Base-by-base conservation (phyloP, 2,329 filamentous ascomycete species). In the Acrocalymma vagum region DNA sequence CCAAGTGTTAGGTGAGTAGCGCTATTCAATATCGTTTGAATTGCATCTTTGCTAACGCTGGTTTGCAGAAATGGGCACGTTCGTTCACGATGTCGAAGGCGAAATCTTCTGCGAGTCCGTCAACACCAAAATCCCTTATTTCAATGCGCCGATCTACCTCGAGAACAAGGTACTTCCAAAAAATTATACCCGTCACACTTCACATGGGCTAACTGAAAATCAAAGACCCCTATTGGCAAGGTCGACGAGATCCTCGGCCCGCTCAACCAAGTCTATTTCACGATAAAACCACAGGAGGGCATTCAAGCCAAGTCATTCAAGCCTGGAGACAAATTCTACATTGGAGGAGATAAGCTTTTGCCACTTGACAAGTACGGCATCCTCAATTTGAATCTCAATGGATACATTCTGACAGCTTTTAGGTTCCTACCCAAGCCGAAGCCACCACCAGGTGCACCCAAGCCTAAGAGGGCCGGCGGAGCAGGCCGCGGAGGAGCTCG, bases 191-290 rank as follows among this genome's bases (percentile, higher is more conserved):
- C n/a, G 29, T 7, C 20, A 38, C 4, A 13, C n/a, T n/a, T n/a
- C n/a, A 18, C 17, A 14, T 25, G 38, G 31, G 38, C 60, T 69
- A 48, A 70, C 53, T 11, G 21, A 29, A n/a, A n/a, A 27, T 22
- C 24, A 48, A 58, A 86, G 87, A 93, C 88, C 29, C 80, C 88
- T 49, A 84, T 99, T 71, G 94, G 94, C 72, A 97, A 97, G 77
- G 88, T 99, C 69, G 94, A 99, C 77, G 94, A 99, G 78, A 88
- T 99, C 58, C 86, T 99, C 59, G 94, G 94, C 42, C 93, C 94
- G 52, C 89, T 99, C 74, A 97, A 96, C 81, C 88, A 96, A 75
- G 90, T 97, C 64, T 96, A 88, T 80, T 99, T 99, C 81, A 97
- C 93, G 64, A 88, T 99, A 74, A 97, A 97, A 78, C 92, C 93